phyloP scores from a whole-genome alignment of 202 grass and related monocot species.

The Schoenoplectus triqueter region DNA sequence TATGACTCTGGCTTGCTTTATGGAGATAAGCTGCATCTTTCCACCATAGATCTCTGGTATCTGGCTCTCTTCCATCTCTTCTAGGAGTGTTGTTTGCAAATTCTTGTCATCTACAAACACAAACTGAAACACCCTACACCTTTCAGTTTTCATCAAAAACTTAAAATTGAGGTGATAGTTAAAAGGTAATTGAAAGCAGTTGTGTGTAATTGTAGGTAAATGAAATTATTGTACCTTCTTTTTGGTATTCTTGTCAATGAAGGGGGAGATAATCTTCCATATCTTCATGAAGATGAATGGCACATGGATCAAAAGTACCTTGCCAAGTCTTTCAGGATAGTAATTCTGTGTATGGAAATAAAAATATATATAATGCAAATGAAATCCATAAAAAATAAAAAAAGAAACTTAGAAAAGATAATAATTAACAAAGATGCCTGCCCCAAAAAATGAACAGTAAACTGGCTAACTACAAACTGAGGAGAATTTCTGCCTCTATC shows the following conservation, averaged over 20 bases:
- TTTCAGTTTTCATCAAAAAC: too few species aligned
- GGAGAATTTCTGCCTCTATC: not conserved
- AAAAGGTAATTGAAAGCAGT: not conserved
- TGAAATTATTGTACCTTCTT: conserved; percentile 44
- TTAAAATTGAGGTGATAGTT: too few species aligned
- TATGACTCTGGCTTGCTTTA: conserved; percentile 3
- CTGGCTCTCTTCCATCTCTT: conserved; percentile 54
- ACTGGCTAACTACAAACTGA: not conserved
- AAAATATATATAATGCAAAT: not conserved
- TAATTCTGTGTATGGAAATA: conserved; percentile 39
- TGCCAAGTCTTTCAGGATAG: conserved; percentile 57
- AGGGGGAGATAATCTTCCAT: conserved; percentile 53
- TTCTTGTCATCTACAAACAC: conserved; percentile 54
- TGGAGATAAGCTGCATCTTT: conserved; percentile 38
- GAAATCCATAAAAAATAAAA: not conserved
- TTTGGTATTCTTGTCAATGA: conserved; percentile 52
- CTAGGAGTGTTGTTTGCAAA: conserved; percentile 42
- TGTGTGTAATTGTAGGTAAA: not conserved
- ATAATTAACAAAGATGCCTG: not conserved
- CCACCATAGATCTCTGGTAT: conserved; percentile 51
- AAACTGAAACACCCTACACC: conserved; percentile 38
- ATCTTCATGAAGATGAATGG: conserved; percentile 50
- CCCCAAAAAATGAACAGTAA: not conserved
- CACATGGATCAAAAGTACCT: conserved; percentile 48
- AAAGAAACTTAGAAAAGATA: not conserved